phyloP scores from a whole-genome alignment of 345 rosid species.

The Boechera stricta region DNA sequence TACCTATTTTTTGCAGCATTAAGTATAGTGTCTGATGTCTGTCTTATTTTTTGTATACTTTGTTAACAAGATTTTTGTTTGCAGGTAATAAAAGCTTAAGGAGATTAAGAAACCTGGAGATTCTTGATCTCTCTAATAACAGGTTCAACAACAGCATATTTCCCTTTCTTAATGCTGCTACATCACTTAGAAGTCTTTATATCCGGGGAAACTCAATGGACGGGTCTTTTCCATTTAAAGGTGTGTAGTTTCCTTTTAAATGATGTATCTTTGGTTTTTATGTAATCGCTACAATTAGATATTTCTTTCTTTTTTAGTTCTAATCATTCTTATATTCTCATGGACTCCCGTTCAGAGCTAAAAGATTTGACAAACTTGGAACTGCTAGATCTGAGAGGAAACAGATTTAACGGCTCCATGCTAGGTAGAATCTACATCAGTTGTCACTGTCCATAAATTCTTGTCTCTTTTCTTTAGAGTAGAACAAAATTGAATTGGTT shows the following conservation, averaged over 20 bases:
- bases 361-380: slow-evolving; percentile 13
- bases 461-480: too few relatives aligned
- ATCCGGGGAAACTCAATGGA: background rate
- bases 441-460: background rate
- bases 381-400: slow-evolving; percentile 2
- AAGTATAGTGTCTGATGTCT: too few relatives aligned
- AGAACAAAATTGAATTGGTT: background rate
- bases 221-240: slow-evolving; percentile 12
- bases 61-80: background rate
- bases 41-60: background rate
- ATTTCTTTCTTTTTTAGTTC: background rate
- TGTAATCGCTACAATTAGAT: too few relatives aligned
- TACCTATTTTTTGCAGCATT: too few relatives aligned
- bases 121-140: slow-evolving; percentile 17
- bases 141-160: slow-evolving; percentile 11
- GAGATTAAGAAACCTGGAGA: slow-evolving; percentile 20
- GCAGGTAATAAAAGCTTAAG: slow-evolving; percentile 23
- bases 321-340: background rate
- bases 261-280: too few relatives aligned
- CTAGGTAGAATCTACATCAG: background rate
- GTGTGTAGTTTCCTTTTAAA: background rate
- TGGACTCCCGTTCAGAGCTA: background rate
- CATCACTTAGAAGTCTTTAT: slow-evolving; percentile 25
- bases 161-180: slow-evolving; percentile 22
- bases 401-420: slow-evolving; percentile 2